phyloP scores from a whole-genome alignment of 2,329 filamentous ascomycete species.

The Colletotrichum phormii region DNA sequence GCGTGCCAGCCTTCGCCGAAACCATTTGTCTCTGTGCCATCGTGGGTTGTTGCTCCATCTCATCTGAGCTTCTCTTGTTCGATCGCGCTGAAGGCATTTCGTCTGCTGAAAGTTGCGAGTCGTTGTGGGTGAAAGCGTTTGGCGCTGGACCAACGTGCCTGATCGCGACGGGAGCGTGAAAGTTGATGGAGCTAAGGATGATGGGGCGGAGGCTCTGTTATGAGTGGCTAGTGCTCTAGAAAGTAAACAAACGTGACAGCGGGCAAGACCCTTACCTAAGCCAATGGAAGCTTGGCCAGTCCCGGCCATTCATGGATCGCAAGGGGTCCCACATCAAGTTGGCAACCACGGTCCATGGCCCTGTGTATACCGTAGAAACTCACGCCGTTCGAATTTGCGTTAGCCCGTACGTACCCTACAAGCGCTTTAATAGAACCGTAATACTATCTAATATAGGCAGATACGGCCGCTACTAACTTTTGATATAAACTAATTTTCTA shows the following conservation, averaged over 20 bases:
- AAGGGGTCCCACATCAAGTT: not conserved
- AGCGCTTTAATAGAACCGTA: too few species aligned
- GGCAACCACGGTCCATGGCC: not conserved
- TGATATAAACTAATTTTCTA: too few species aligned
- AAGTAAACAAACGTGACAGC: constrained; percentile 42
- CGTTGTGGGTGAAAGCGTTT: not conserved
- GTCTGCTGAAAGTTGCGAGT: constrained; percentile 49
- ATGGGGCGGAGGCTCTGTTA: constrained; percentile 12
- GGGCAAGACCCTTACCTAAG: constrained; percentile 33
- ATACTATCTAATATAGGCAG: too few species aligned
- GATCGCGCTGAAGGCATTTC: constrained; percentile 61
- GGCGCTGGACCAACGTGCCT: constrained; percentile 2
- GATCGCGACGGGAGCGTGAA: constrained; percentile 23
- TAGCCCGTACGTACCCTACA: too few species aligned
- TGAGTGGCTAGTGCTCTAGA: constrained; percentile 38
- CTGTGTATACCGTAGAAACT: too few species aligned
- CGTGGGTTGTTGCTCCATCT: constrained; percentile 37
- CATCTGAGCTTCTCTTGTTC: constrained; percentile 46
- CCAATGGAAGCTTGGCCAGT: not conserved
- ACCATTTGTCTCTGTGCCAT: constrained; percentile 39
- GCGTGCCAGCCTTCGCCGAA: constrained; percentile 48
- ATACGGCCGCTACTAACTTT: too few species aligned
- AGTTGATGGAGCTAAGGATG: constrained; percentile 12
- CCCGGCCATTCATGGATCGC: not conserved
- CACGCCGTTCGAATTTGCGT: too few species aligned